Conservation (phyloP, 345 rosid genomes). For the Melaleuca alternifolia region DNA sequence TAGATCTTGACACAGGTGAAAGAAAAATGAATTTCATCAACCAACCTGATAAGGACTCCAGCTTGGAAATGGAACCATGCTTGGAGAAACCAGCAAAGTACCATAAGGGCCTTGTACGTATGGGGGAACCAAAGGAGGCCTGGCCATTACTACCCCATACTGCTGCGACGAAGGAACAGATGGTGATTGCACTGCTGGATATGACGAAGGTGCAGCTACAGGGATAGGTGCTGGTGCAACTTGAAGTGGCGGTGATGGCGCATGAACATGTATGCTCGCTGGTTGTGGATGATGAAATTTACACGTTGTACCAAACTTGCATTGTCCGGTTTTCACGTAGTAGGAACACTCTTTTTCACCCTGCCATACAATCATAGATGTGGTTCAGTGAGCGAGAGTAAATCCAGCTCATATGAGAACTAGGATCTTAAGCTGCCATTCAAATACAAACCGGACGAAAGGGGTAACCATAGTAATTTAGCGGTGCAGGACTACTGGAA, state of each 20-base stretch:
- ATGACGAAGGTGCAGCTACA: slow-evolving; percentile 26
- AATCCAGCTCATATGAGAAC: background rate
- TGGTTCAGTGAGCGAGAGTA: background rate
- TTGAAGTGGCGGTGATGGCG: slow-evolving; percentile 34
- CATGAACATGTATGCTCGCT: slow-evolving; percentile 32
- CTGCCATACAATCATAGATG: slow-evolving; percentile 23
- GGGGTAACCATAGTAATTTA: slow-evolving; percentile 73
- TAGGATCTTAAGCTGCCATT: background rate
- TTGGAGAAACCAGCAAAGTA: slow-evolving; percentile 56
- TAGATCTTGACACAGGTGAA: background rate
- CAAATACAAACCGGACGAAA: slow-evolving; percentile 67
- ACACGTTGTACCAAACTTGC: slow-evolving; percentile 81
- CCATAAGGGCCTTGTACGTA: slow-evolving; percentile 68
- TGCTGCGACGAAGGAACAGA: slow-evolving; percentile 57
- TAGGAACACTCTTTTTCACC: slow-evolving; percentile 87
- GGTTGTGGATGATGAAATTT: slow-evolving; percentile 86
- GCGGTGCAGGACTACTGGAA: slow-evolving; percentile 34
- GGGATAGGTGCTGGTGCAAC: slow-evolving; percentile 33
- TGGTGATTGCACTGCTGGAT: slow-evolving; percentile 50
- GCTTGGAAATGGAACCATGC: slow-evolving; percentile 57
- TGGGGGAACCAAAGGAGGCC: slow-evolving; percentile 65
- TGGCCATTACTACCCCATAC: slow-evolving; percentile 58
- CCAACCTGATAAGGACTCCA: slow-evolving; percentile 78
- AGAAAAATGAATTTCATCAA: slow-evolving; percentile 1
- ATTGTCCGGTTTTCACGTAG: slow-evolving; percentile 78